Evolutionary conservation across 1,284 basidiomycete genomes (phyloP), one percentile per base, ranked within the genome.

Genomic region (Rhodofomes roseus): DNA sequence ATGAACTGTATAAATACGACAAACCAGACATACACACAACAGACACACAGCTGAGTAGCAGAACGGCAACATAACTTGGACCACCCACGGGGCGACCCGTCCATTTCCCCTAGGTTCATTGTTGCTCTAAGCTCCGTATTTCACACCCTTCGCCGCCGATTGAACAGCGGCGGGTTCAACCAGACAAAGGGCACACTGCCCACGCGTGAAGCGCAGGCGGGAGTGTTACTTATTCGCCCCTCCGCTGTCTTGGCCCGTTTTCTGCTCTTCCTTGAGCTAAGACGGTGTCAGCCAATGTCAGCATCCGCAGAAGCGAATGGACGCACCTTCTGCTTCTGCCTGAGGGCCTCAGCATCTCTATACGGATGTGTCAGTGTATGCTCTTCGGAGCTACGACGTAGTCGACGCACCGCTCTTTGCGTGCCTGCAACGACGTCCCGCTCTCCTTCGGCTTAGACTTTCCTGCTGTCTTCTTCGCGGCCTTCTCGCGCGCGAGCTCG

Each of bases 321-420:
- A 58, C 64, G 41, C 60, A 84, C 74, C 86, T 87, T 89, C 71
- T 92, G 90, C 72, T 92, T 92, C 62, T 85, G 84, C 60, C 87
- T 81, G 58, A 92, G 71, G 55, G 81, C 81, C 65, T 87, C 86
- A 48, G 89, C 89, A 71, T 92, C 89, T 61, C 89, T 92, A 59
- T 4, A 52, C 9, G 11, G 50, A 44, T 43, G 48, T 48, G 57
- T 66, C 34, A 65, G 58, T 52, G 41, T 5, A 11, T 11, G 31
- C 5, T 34, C 11, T 11, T 18, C 23, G 43, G 5, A 41, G 27
- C 11, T 23, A 23, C 22, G 22, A 55, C 57, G 39, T 14, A 40
- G n/a, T n/a, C n/a, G 60, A 84, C 89, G 74, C 76, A 92, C 90
- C 76, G 77, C 75, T 92, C 90, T 73, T 87, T 87, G 65, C 89